Evolutionary conservation across 2,329 filamentous ascomycete species (phyloP).

Genomic region (Hypocrella siamensis): DNA sequence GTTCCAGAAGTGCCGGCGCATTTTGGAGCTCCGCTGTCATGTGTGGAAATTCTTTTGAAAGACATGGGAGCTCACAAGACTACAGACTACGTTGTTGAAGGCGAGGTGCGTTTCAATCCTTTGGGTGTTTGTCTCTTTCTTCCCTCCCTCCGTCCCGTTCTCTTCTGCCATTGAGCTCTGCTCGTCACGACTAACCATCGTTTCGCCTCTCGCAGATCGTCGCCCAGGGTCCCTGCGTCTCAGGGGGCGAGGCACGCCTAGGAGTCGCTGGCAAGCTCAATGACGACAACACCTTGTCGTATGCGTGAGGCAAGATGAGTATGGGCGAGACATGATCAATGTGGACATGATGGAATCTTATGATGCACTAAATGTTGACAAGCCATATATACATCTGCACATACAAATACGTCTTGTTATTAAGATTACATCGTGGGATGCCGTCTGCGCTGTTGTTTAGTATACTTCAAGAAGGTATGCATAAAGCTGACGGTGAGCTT

Average conservation of each 20-base stretch:
- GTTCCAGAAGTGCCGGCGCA: conserved; percentile 31
- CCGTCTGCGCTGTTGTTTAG: no score
- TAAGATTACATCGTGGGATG: no score
- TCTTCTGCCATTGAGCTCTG: no score
- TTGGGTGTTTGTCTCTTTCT: no score
- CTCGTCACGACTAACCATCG: no score
- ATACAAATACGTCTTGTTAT: no score
- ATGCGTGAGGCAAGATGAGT: conserved; percentile 16
- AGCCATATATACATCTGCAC: no score
- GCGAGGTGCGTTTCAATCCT: conserved; percentile 45
- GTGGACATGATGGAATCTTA: neutral
- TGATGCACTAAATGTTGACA: neutral
- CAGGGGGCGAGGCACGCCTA: conserved; percentile 47
- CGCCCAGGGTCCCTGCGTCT: conserved; percentile 58
- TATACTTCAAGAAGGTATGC: no score
- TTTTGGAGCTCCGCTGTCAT: conserved; percentile 70
- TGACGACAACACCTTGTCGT: conserved; percentile 58
- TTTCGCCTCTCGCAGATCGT: conserved; percentile 36
- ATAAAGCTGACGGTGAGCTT: no score
- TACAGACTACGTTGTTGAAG: conserved; percentile 43
- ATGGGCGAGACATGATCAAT: no score
- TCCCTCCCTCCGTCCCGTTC: no score
- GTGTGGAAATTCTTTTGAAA: conserved; percentile 60
- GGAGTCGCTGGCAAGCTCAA: conserved; percentile 50
- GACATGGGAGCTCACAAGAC: conserved; percentile 46